Evolutionary conservation across 2,329 filamentous ascomycete genomes (phyloP).

Genomic region (Rhytidhysteron rufulum): DNA sequence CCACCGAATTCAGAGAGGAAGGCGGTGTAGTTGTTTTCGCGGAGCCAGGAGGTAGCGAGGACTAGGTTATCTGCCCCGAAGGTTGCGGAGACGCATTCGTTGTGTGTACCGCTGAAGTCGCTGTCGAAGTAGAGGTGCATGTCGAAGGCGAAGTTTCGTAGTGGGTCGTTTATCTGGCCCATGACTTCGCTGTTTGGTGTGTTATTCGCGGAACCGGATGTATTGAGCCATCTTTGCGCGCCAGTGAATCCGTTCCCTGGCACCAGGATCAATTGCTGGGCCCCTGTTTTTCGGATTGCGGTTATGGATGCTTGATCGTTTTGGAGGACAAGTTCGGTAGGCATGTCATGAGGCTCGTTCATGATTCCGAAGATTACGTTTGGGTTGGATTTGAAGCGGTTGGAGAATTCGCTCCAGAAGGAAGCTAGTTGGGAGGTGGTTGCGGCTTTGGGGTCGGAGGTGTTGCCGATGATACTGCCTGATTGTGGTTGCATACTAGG

Average conservation of each 20-base stretch:
- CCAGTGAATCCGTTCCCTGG: slow-evolving; percentile 51
- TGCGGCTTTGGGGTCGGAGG: slow-evolving; percentile 41
- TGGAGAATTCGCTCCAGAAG: slow-evolving; percentile 50
- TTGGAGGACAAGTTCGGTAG: slow-evolving; percentile 41
- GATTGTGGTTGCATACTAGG: slow-evolving; percentile 47
- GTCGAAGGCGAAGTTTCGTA: slow-evolving; percentile 49
- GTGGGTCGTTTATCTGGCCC: slow-evolving; percentile 43
- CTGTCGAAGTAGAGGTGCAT: slow-evolving; percentile 52
- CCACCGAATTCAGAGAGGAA: slow-evolving; percentile 51
- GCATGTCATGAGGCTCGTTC: slow-evolving; percentile 52
- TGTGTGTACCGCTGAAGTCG: slow-evolving; percentile 46
- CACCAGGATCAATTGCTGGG: slow-evolving; percentile 47
- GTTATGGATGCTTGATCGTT: slow-evolving; percentile 49
- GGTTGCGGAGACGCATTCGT: slow-evolving; percentile 42
- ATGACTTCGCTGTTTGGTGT: slow-evolving; percentile 36
- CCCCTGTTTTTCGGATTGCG: slow-evolving; percentile 42
- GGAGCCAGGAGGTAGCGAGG: slow-evolving; percentile 45
- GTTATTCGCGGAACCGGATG: slow-evolving; percentile 26
- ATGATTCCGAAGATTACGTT: slow-evolving; percentile 51
- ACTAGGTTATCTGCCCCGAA: slow-evolving; percentile 39
- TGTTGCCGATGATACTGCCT: slow-evolving; percentile 49
- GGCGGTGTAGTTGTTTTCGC: slow-evolving; percentile 44
- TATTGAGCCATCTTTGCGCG: slow-evolving; percentile 45
- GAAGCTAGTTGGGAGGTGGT: slow-evolving; percentile 46
- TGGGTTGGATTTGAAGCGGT: slow-evolving; percentile 39